Evolutionary conservation across 164 flowering plant species (phyloP).

Genomic region (Stephania cephalantha): DNA sequence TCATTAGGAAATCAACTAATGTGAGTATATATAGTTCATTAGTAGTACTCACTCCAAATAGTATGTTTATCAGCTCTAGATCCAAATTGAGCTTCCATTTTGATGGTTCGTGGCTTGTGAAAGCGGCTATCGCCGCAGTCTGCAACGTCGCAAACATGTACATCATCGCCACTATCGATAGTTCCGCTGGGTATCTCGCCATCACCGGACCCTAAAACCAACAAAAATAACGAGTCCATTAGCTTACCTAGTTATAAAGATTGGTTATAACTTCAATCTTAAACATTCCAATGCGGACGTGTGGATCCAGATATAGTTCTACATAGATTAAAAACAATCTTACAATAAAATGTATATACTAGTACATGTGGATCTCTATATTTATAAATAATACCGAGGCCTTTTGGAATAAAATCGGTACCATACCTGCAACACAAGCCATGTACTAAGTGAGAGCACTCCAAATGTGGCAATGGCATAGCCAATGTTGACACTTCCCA

Average conservation of each 20-base stretch:
- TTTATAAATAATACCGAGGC: not conserved
- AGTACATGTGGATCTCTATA: not conserved
- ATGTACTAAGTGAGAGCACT: not conserved
- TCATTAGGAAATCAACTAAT: not conserved
- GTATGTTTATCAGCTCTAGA: conserved; percentile 1
- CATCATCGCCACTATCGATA: not conserved
- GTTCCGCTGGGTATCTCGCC: not conserved
- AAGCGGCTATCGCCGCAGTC: not conserved
- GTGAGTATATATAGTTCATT: too few relatives aligned
- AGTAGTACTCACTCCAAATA: not conserved
- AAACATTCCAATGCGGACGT: too few relatives aligned
- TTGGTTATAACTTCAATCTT: too few relatives aligned
- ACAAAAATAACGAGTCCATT: not conserved
- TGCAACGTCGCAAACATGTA: not conserved
- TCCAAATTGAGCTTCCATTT: not conserved
- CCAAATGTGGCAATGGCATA: not conserved
- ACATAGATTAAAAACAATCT: too few relatives aligned
- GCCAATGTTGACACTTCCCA: not conserved
- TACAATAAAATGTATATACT: too few relatives aligned
- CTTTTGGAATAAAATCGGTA: not conserved
- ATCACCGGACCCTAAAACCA: not conserved
- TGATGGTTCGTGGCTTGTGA: not conserved
- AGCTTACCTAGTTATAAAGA: too few relatives aligned
- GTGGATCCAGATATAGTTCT: too few relatives aligned
- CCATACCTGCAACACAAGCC: not conserved